Evolutionary conservation across 495 filamentous ascomycete genomes (phyloP).

Genomic region (Penicillium egyptiacum): DNA sequence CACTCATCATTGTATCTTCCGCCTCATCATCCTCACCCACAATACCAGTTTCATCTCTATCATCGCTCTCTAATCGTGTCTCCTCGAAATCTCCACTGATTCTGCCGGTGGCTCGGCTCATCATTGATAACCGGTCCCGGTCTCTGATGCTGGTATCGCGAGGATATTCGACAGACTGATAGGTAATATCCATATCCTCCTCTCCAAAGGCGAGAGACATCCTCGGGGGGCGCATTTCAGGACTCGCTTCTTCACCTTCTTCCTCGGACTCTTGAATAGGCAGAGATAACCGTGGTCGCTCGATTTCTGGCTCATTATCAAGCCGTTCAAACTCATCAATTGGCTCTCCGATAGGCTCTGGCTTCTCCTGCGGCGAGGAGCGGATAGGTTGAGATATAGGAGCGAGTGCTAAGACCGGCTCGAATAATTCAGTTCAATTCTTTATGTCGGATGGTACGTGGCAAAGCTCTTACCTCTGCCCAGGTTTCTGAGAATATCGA

Average conservation of each 20-base stretch:
- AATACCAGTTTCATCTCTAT: constrained; percentile 44
- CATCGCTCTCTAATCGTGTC: constrained; percentile 51
- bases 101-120: constrained; percentile 55
- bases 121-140: constrained; percentile 47
- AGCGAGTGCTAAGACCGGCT: constrained; percentile 50
- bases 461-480: constrained; percentile 49
- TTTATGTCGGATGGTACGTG: background rate
- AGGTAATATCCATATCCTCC: constrained; percentile 66
- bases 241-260: constrained; percentile 46
- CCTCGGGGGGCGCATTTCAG: constrained; percentile 58
- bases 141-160: constrained; percentile 57
- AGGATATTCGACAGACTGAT: constrained; percentile 67
- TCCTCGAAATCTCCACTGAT: constrained; percentile 64
- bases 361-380: constrained; percentile 54
- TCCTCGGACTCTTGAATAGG: constrained; percentile 60
- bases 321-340: constrained; percentile 53
- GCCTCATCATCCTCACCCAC: constrained; percentile 37
- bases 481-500: constrained; percentile 66
- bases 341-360: constrained; percentile 26
- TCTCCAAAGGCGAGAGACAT: constrained; percentile 64
- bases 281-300: constrained; percentile 66
- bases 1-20: constrained; percentile 35
- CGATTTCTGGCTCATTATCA: constrained; percentile 64
- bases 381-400: constrained; percentile 55
- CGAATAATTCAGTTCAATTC: background rate